phyloP scores from a whole-genome alignment of 106 monocot species.

The Acorus gramineus region DNA sequence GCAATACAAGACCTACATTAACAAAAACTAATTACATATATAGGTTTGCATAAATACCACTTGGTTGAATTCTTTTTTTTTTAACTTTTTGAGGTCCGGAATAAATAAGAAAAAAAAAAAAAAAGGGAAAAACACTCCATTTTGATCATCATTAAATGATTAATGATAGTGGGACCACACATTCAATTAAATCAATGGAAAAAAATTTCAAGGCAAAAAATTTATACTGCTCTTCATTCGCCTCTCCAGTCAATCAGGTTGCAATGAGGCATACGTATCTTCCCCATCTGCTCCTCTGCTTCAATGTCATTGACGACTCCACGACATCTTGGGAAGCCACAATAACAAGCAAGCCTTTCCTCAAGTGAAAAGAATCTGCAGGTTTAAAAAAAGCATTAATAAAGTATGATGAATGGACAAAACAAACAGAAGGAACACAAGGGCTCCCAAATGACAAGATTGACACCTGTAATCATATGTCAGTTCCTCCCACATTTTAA shows the following conservation, averaged over 20 bases:
- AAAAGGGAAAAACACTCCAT: too few species aligned
- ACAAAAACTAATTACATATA: too few species aligned
- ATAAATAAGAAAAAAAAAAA: too few species aligned
- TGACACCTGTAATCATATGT: slow-evolving; percentile 90
- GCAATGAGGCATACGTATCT: slow-evolving; percentile 41
- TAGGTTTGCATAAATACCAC: too few species aligned
- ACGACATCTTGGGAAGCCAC: slow-evolving; percentile 86
- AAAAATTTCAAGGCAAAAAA: too few species aligned
- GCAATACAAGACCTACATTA: too few species aligned
- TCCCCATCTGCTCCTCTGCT: slow-evolving; percentile 50
- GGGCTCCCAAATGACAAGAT: neutral
- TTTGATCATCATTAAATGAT: too few species aligned
- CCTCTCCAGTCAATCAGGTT: slow-evolving; percentile 67
- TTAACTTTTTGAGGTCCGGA: too few species aligned
- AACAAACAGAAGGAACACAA: slow-evolving; percentile 2
- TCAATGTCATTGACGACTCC: slow-evolving; percentile 89
- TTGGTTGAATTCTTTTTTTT: too few species aligned
- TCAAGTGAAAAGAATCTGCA: slow-evolving; percentile 88
- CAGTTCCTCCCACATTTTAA: slow-evolving; percentile 82
- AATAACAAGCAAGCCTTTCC: slow-evolving; percentile 76
- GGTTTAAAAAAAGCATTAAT: slow-evolving; percentile 1
- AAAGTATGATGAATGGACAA: neutral
- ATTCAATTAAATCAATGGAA: too few species aligned
- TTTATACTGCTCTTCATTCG: slow-evolving; percentile 24
- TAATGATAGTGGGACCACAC: too few species aligned